phyloP scores from a whole-genome alignment of 2,329 filamentous ascomycete species.

The Aspergillus spinulosporus region DNA sequence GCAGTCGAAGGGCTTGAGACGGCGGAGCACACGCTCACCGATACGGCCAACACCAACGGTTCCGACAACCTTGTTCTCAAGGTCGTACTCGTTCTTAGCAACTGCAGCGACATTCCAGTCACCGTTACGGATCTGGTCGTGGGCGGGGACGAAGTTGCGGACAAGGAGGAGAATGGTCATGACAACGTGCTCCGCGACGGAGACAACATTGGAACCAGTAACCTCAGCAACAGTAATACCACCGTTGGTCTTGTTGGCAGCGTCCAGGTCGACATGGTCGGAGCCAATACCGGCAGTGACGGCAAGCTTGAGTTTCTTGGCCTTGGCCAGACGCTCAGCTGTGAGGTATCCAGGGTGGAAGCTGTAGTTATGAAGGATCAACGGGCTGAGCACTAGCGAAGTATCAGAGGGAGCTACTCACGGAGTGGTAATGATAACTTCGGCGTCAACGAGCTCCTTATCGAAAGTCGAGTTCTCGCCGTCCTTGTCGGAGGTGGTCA shows the following conservation, averaged over 20 bases:
- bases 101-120: constrained; percentile 95
- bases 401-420: constrained; percentile 45
- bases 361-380: constrained; percentile 49
- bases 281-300: constrained; percentile 97
- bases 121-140: constrained; percentile 85
- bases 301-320: constrained; percentile 98
- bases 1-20: constrained; percentile 97
- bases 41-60: constrained; percentile 98
- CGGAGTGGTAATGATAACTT: constrained; percentile 99
- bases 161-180: constrained; percentile 97
- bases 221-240: constrained; percentile 97
- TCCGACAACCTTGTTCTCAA: constrained; percentile 95
- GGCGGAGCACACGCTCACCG: constrained; percentile 93
- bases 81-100: constrained; percentile 97
- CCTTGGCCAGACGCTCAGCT: constrained; percentile 91
- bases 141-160: constrained; percentile 97
- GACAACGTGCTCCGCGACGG: constrained; percentile 96
- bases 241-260: constrained; percentile 97
- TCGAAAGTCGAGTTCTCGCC: constrained; percentile 90
- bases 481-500: constrained; percentile 98
- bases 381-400: background rate
- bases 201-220: constrained; percentile 97
- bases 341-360: constrained; percentile 99
- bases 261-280: constrained; percentile 95
- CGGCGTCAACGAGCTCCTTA: constrained; percentile 91